Evolutionary conservation across 1,284 basidiomycete species (phyloP).

Genomic region (Hemileia vastatrix): DNA sequence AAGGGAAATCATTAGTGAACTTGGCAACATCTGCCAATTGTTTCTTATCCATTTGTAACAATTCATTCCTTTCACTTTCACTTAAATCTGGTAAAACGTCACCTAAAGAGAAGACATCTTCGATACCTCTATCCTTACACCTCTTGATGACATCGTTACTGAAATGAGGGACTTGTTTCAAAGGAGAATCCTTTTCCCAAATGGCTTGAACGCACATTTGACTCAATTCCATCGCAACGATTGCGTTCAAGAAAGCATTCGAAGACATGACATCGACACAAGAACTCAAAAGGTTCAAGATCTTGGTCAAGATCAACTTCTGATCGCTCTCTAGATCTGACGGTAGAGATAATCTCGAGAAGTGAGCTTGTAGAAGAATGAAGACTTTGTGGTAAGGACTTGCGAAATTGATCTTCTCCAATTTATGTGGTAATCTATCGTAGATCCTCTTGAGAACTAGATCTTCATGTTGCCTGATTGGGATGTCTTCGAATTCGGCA

Average conservation of each 20-base stretch:
- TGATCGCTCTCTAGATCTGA: constrained; percentile 90
- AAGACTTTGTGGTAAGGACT: constrained; percentile 97
- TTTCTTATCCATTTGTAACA: constrained; percentile 71
- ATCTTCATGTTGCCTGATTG: constrained; percentile 62
- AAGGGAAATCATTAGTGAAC: constrained; percentile 88
- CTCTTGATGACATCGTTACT: constrained; percentile 73
- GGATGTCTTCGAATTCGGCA: constrained; percentile 86
- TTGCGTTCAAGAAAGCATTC: constrained; percentile 83
- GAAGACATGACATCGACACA: constrained; percentile 97
- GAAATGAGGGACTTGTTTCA: constrained; percentile 95
- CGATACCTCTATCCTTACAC: constrained; percentile 67
- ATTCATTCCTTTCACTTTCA: constrained; percentile 67
- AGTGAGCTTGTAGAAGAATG: constrained; percentile 90
- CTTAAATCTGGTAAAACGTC: constrained; percentile 96
- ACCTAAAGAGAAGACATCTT: too few relatives aligned
- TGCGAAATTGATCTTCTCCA: constrained; percentile 67
- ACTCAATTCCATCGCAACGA: constrained; percentile 95
- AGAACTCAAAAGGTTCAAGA: constrained; percentile 60
- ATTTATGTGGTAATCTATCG: constrained; percentile 89
- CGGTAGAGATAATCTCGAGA: constrained; percentile 78
- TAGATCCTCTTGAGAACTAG: constrained; percentile 58
- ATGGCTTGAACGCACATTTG: constrained; percentile 98
- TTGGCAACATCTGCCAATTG: constrained; percentile 84
- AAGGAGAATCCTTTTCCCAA: constrained; percentile 88
- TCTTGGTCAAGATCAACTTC: constrained; percentile 70